phyloP scores from a whole-genome alignment of 2,329 filamentous ascomycete species.

The Chaetomium sp. region DNA sequence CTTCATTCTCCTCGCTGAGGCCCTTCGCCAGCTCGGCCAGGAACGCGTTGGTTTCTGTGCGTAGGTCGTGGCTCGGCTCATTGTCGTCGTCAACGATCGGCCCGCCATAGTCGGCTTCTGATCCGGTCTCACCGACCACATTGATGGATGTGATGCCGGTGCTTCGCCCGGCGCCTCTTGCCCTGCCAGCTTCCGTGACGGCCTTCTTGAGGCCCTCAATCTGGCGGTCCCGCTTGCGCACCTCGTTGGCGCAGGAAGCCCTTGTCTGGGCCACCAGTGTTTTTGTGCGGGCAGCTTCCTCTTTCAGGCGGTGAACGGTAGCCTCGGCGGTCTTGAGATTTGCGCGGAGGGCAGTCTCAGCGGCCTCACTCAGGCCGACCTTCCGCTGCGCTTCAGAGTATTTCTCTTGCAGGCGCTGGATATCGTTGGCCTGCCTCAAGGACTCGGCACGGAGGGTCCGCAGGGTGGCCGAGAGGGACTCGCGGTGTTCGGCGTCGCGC shows the following conservation, averaged over 20 bases:
- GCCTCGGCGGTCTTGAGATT: constrained; percentile 75
- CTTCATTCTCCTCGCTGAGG: constrained; percentile 90
- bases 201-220: constrained; percentile 88
- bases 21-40: constrained; percentile 80
- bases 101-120: constrained; percentile 20
- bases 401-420: constrained; percentile 60
- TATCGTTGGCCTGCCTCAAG: constrained; percentile 70
- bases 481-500: constrained; percentile 88
- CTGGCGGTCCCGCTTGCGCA: constrained; percentile 86
- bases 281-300: constrained; percentile 80
- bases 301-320: constrained; percentile 74
- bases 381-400: constrained; percentile 58
- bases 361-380: constrained; percentile 63
- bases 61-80: constrained; percentile 67
- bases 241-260: constrained; percentile 83
- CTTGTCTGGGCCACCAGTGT: constrained; percentile 79
- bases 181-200: constrained; percentile 69
- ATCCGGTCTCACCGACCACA: constrained; percentile 54
- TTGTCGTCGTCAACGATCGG: constrained; percentile 33
- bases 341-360: constrained; percentile 68
- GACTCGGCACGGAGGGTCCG: constrained; percentile 75
- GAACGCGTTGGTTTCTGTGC: constrained; percentile 88
- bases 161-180: constrained; percentile 58
- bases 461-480: constrained; percentile 77
- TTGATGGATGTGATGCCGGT: constrained; percentile 59